phyloP scores from a whole-genome alignment of 495 filamentous ascomycete species.

The Xylaria sp. region DNA sequence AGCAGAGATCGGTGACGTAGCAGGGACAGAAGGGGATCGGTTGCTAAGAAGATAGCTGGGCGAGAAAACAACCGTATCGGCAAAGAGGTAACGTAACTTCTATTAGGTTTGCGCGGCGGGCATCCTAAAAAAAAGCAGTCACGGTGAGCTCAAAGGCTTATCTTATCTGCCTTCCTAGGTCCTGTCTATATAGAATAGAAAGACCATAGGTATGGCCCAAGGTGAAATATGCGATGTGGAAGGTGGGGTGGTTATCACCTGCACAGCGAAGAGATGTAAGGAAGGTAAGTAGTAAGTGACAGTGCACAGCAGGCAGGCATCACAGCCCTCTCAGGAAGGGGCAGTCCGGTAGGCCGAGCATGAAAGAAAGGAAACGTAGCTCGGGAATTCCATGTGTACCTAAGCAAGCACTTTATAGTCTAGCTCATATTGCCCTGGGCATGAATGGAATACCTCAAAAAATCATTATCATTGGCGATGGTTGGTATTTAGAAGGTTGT shows the following conservation, averaged over 20 bases:
- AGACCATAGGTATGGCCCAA: not conserved
- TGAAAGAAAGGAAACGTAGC: not conserved
- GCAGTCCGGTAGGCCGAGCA: not conserved
- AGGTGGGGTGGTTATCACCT: not conserved
- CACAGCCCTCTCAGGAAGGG: not conserved
- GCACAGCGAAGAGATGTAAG: not conserved
- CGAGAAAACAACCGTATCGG: not conserved
- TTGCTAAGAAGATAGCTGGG: not conserved
- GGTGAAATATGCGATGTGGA: not conserved
- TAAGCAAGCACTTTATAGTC: not conserved
- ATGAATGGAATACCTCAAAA: not conserved
- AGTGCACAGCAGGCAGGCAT: not conserved
- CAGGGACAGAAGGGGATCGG: not conserved
- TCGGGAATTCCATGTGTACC: not conserved
- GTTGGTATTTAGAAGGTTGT: not conserved
- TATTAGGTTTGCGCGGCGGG: not conserved
- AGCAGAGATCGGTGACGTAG: not conserved
- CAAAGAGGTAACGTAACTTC: not conserved
- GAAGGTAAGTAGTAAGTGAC: too few species aligned
- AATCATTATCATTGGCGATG: not conserved
- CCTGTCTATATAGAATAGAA: too few species aligned
- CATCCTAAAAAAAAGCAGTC: constrained; percentile 1
- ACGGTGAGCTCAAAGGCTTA: not conserved
- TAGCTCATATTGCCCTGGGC: not conserved
- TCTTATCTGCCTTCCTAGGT: not conserved